phyloP scores from a whole-genome alignment of 2,329 filamentous ascomycete species.

The Delphinella strobiligena region DNA sequence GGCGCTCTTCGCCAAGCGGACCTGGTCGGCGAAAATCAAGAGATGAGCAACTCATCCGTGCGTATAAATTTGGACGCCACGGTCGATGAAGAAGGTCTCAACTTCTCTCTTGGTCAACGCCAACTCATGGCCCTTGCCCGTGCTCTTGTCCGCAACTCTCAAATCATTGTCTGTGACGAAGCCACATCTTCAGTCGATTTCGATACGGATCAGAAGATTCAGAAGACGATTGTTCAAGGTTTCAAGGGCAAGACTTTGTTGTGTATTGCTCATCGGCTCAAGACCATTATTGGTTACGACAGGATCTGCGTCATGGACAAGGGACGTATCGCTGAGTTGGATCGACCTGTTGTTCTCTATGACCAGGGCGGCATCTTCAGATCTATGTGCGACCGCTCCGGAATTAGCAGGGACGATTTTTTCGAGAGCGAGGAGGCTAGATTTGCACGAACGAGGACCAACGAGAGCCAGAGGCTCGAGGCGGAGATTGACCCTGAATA shows the following conservation, averaged over 20 bases:
- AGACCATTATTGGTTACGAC: conserved; percentile 83
- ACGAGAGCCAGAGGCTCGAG: too few species aligned
- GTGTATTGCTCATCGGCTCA: conserved; percentile 83
- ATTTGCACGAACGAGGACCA: background rate
- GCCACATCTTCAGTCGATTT: conserved; percentile 89
- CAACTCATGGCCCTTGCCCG: conserved; percentile 91
- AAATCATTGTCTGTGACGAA: conserved; percentile 95
- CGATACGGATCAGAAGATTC: conserved; percentile 93
- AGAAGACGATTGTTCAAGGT: conserved; percentile 70
- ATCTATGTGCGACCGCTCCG: conserved; percentile 79
- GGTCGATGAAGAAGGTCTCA: conserved; percentile 90
- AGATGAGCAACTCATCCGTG: conserved; percentile 28
- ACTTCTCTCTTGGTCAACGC: conserved; percentile 89
- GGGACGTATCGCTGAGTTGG: conserved; percentile 77
- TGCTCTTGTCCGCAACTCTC: conserved; percentile 73
- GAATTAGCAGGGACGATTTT: conserved; percentile 49
- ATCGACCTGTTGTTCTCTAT: conserved; percentile 63
- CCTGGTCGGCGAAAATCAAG: conserved; percentile 45
- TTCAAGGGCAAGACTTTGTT: conserved; percentile 81
- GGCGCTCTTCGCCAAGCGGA: conserved; percentile 65
- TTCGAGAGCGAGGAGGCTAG: conserved; percentile 6
- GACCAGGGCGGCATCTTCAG: conserved; percentile 67
- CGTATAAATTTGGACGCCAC: conserved; percentile 71
- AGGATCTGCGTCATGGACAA: conserved; percentile 94
- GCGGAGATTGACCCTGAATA: too few species aligned